These are phyloP conservation scores for Fusarium sp. DNA, from an alignment of 2,329 filamentous ascomycete species.

Conservation along the genomic window DNA sequence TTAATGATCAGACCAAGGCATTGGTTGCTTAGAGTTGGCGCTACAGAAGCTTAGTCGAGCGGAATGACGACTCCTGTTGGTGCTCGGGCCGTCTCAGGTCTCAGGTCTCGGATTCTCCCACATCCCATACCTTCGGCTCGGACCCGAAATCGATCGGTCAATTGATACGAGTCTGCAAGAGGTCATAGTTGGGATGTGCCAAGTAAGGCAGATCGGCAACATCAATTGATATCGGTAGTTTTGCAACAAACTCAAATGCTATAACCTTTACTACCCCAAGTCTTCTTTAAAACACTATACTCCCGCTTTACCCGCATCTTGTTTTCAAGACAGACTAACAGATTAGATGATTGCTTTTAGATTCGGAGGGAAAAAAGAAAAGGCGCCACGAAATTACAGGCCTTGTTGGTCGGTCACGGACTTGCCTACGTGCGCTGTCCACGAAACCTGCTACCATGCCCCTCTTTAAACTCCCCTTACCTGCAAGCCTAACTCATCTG, in stretches of 20 bases:
- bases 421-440: conserved; percentile 3
- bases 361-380: not conserved
- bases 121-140: conserved; percentile 9
- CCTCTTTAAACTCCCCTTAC: conserved; percentile 2
- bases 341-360: not conserved
- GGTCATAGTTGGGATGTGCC: not conserved
- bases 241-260: not conserved
- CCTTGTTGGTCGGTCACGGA: not conserved
- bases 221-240: not conserved
- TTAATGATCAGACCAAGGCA: conserved; percentile 9
- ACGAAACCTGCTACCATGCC: conserved; percentile 7
- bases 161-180: not conserved
- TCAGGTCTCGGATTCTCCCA: not conserved
- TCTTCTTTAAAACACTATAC: not conserved
- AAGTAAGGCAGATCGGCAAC: not conserved
- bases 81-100: conserved; percentile 5
- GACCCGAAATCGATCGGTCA: conserved; percentile 17
- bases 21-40: conserved; percentile 4
- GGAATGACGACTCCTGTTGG: conserved; percentile 13
- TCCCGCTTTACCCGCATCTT: not conserved
- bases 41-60: not conserved
- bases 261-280: not conserved
- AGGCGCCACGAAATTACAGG: not conserved
- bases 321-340: not conserved
- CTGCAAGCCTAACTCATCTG: conserved; percentile 7